phyloP scores from a whole-genome alignment of 1,284 basidiomycete genomes.

The Kwoniella shivajii region DNA sequence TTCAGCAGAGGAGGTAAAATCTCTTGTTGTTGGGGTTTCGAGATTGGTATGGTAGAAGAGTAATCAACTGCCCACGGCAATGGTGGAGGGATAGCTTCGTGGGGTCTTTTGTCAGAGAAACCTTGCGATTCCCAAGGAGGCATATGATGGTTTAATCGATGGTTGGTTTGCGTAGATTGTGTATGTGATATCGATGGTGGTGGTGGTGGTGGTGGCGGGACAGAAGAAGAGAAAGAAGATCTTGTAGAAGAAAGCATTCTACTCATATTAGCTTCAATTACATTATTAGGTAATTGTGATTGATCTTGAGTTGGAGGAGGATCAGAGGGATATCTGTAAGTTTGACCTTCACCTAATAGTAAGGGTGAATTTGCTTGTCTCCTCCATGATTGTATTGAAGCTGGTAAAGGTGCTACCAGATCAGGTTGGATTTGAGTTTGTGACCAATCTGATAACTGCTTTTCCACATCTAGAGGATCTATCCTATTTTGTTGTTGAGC shows the following conservation, averaged over 20 bases:
- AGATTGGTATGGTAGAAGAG: neutral
- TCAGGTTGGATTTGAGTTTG: constrained; percentile 27
- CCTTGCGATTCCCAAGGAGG: too few species aligned
- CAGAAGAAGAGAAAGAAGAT: neutral
- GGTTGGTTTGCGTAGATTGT: neutral
- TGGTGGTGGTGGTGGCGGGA: neutral
- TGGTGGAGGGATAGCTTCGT: too few species aligned
- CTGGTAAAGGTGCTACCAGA: constrained; percentile 24
- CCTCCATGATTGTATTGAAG: constrained; percentile 1
- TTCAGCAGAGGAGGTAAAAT: constrained; percentile 9
- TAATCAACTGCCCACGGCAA: too few species aligned
- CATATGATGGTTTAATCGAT: too few species aligned
- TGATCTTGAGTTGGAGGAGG: neutral
- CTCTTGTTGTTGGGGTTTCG: neutral
- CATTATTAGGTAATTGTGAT: too few species aligned
- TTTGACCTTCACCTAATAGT: neutral
- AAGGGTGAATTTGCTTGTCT: neutral
- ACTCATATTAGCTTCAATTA: neutral
- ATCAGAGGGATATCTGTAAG: neutral
- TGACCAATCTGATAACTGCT: constrained; percentile 20
- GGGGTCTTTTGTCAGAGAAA: too few species aligned
- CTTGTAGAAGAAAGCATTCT: neutral
- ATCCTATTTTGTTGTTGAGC: too few species aligned
- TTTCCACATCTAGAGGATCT: constrained; percentile 19
- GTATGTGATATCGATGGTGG: neutral